Evolutionary conservation across 2,329 filamentous ascomycete genomes (phyloP).

Genomic region (Cylindrodendrum hubeiense): DNA sequence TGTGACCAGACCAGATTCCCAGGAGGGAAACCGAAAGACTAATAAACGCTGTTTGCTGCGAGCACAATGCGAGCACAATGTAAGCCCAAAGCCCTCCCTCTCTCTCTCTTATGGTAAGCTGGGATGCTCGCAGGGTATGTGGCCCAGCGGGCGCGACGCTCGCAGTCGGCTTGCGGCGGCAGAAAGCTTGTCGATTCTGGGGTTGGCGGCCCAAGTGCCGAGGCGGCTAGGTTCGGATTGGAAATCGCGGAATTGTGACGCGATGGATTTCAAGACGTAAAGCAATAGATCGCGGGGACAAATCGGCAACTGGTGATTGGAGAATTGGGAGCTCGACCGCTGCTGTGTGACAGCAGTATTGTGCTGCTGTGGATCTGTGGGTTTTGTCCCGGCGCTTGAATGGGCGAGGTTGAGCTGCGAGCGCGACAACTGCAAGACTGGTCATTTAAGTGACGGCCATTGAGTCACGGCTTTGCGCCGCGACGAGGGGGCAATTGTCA

Average conservation of each 20-base stretch:
- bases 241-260: slow-evolving; percentile 44
- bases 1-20: background rate
- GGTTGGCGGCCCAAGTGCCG: slow-evolving; percentile 30
- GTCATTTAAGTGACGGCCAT: background rate
- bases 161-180: slow-evolving; percentile 46
- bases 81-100: background rate
- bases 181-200: slow-evolving; percentile 40
- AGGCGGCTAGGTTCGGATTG: slow-evolving; percentile 48
- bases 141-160: slow-evolving; percentile 36
- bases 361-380: background rate
- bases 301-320: slow-evolving; percentile 30
- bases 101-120: background rate
- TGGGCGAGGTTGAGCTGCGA: background rate
- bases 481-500: slow-evolving; percentile 4
- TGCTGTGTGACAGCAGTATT: background rate
- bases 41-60: background rate
- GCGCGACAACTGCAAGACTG: background rate
- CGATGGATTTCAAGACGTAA: slow-evolving; percentile 17
- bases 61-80: background rate
- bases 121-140: slow-evolving; percentile 7
- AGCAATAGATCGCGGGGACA: slow-evolving; percentile 27
- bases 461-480: background rate
- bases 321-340: slow-evolving; percentile 9
- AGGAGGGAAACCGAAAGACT: background rate
- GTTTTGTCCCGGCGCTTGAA: too few species aligned